A percentile compares a stretch with the other conserved stretches of the same genome.
These are phyloP conservation scores for Cordyceps cateniannulata DNA, from an alignment of 2,329 filamentous ascomycete species.

Conservation along the genomic window DNA sequence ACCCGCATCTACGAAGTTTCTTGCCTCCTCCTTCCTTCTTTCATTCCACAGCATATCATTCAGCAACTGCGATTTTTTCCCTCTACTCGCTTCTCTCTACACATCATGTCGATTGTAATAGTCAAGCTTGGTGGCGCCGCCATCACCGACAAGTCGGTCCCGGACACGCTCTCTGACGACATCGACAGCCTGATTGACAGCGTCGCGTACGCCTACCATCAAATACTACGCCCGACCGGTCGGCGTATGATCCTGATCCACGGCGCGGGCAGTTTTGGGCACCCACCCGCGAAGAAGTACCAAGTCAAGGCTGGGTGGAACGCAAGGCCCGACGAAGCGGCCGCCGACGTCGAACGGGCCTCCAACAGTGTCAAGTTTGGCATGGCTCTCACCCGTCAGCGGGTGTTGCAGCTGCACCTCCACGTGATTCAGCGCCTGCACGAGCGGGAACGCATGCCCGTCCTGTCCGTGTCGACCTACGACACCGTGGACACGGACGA, in stretches of 20 bases:
- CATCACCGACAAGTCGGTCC: conserved; percentile 11
- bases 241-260: conserved; percentile 5
- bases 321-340: not conserved
- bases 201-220: conserved; percentile 6
- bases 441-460: not conserved
- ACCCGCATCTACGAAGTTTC: not conserved
- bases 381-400: conserved; percentile 11
- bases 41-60: not conserved
- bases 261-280: conserved; percentile 13
- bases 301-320: conserved; percentile 11
- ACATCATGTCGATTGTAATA: conserved; percentile 1
- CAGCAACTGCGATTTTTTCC: not conserved
- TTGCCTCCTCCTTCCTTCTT: not conserved
- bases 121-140: conserved; percentile 14
- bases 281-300: conserved; percentile 13
- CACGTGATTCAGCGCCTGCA: conserved; percentile 4
- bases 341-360: not conserved
- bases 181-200: conserved; percentile 2
- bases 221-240: not conserved
- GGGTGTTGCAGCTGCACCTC: conserved; percentile 10
- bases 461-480: conserved; percentile 11
- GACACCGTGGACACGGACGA: conserved; percentile 10
- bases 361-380: conserved; percentile 5
- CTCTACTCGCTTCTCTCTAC: not conserved
- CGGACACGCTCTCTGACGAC: conserved; percentile 1